A percentile compares a stretch with the other conserved stretches of the same genome.
These are phyloP conservation scores for Phascolomyces articulosus DNA, from an alignment of 371 early-diverging fungal species.

Conservation along the genomic window DNA sequence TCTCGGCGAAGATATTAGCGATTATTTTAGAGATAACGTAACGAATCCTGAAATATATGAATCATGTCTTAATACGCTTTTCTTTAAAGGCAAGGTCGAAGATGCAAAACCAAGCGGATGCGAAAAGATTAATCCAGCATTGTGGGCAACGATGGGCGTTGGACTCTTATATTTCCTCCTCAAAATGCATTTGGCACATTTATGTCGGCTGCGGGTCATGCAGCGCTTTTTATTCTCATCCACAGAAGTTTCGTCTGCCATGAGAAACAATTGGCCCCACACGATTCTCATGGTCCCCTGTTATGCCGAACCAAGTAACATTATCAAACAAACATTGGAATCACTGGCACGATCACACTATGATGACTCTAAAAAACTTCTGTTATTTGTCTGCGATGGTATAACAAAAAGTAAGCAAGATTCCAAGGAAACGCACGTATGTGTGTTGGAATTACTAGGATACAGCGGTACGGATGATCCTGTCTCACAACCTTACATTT, in stretches of 20 bases:
- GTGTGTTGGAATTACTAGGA: slow-evolving; percentile 44
- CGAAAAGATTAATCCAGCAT: slow-evolving; percentile 40
- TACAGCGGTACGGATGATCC: slow-evolving; percentile 47
- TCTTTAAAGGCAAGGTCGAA: slow-evolving; percentile 34
- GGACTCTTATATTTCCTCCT: slow-evolving; percentile 41
- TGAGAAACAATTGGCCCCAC: slow-evolving; percentile 27
- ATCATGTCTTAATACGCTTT: slow-evolving; percentile 34
- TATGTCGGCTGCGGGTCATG: slow-evolving; percentile 39
- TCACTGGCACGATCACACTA: slow-evolving; percentile 47
- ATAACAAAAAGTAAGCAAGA: slow-evolving; percentile 24
- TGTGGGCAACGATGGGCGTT: slow-evolving; percentile 53
- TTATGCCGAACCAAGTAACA: slow-evolving; percentile 42
- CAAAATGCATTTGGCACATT: slow-evolving; percentile 47
- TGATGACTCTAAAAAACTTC: slow-evolving; percentile 49
- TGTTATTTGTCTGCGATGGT: slow-evolving; percentile 60
- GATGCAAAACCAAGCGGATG: slow-evolving; percentile 32
- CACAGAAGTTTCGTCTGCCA: slow-evolving; percentile 16
- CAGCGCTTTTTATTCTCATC: slow-evolving; percentile 37
- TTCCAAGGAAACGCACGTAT: slow-evolving; percentile 30
- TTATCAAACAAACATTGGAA: slow-evolving; percentile 49
- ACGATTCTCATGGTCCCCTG: slow-evolving; percentile 48
- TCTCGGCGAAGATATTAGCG: slow-evolving; percentile 45
- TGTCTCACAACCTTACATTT: slow-evolving; percentile 33
- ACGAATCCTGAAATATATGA: slow-evolving; percentile 28
- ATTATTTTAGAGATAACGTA: slow-evolving; percentile 36